phyloP scores from a whole-genome alignment of 225 moss, liverwort and hornwort genomes.

The Antitrichia curtipendula region DNA sequence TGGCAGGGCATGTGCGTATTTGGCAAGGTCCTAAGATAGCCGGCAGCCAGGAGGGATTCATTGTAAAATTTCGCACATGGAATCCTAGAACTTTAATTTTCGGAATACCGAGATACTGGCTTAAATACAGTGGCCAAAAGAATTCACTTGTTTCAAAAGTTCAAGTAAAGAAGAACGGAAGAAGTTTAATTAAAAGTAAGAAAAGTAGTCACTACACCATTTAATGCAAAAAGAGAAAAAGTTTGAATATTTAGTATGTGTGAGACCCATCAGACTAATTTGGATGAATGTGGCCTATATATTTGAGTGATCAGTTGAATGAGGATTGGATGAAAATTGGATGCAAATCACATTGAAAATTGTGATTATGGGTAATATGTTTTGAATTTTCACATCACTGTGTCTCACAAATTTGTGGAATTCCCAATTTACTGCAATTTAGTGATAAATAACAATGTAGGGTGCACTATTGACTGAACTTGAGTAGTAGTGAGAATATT shows the following conservation, averaged over 20 bases:
- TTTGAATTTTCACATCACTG: fast-evolving
- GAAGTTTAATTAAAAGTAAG: too few relatives aligned
- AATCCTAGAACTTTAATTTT: not conserved
- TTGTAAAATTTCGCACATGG: not conserved
- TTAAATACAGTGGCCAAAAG: not conserved
- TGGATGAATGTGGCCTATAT: not conserved
- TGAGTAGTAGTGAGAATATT: not conserved
- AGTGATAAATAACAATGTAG: not conserved
- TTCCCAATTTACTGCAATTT: not conserved
- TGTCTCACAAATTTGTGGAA: fast-evolving
- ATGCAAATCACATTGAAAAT: not conserved
- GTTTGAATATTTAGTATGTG: not conserved
- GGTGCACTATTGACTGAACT: not conserved
- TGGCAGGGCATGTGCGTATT: not conserved
- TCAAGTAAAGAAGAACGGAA: not conserved
- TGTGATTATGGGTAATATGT: too few relatives aligned
- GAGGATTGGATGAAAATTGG: not conserved
- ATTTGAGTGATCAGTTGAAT: not conserved
- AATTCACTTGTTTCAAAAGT: not conserved
- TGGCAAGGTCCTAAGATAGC: not conserved
- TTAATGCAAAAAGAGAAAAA: too few relatives aligned
- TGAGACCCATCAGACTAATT: too few relatives aligned
- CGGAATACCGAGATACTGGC: not conserved
- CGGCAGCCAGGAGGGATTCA: not conserved
- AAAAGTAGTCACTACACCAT: not conserved